These are phyloP conservation scores for Trichosporon asahii DNA, from an alignment of 1,284 basidiomycete genomes.

Conservation along the genomic window DNA sequence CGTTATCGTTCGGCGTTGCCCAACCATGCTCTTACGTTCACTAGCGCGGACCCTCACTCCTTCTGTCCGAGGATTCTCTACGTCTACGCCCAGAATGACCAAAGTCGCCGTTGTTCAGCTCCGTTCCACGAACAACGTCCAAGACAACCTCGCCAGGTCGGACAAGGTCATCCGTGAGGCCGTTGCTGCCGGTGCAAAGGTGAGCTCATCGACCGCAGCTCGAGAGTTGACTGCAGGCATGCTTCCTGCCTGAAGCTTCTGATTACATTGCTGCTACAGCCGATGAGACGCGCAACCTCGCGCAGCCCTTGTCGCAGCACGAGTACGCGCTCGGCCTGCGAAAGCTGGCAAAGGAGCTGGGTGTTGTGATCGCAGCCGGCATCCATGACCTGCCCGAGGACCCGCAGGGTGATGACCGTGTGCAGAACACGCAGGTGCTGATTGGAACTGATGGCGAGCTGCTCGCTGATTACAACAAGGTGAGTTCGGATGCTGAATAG, in stretches of 20 bases:
- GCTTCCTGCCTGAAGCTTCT: slow-evolving; percentile 56
- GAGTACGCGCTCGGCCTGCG: slow-evolving; percentile 44
- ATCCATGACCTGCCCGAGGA: slow-evolving; percentile 54
- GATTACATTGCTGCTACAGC: slow-evolving; percentile 55
- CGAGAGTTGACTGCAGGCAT: slow-evolving; percentile 29
- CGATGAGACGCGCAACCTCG: slow-evolving; percentile 38
- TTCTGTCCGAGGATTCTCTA: not conserved
- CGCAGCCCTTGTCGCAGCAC: slow-evolving; percentile 37
- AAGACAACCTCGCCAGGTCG: slow-evolving; percentile 45
- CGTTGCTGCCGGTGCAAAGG: slow-evolving; percentile 49
- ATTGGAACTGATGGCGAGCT: slow-evolving; percentile 52
- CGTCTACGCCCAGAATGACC: slow-evolving; percentile 14
- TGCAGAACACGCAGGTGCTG: slow-evolving; percentile 55
- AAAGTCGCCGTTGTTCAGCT: slow-evolving; percentile 45
- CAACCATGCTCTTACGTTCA: not conserved
- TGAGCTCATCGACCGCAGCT: slow-evolving; percentile 21
- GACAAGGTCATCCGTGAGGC: slow-evolving; percentile 51
- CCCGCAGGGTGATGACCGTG: slow-evolving; percentile 39
- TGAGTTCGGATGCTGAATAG: too few species aligned
- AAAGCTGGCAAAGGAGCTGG: slow-evolving; percentile 47
- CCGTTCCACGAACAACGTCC: slow-evolving; percentile 40
- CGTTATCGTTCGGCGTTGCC: not conserved
- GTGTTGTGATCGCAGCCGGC: slow-evolving; percentile 53
- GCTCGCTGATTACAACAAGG: slow-evolving; percentile 52
- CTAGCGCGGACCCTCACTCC: not conserved